Conservation (phyloP, 2,329 filamentous ascomycete genomes). For the Aspergillus bombycis region DNA sequence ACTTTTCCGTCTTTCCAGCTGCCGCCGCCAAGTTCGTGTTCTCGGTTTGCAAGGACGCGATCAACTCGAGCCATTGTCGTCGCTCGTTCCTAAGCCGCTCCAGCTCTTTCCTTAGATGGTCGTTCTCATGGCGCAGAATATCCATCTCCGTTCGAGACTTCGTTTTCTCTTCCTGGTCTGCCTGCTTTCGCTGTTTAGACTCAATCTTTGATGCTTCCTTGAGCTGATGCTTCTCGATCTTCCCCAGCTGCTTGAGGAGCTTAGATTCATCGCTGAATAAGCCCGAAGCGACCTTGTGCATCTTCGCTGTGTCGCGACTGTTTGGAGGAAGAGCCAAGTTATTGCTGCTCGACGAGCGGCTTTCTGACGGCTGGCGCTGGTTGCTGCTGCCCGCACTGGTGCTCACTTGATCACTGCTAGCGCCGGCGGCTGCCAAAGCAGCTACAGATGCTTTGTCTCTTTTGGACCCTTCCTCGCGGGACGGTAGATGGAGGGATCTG, state of each 20-base stretch:
- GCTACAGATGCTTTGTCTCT: conserved; percentile 16
- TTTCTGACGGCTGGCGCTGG: conserved; percentile 9
- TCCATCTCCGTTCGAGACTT: conserved; percentile 49
- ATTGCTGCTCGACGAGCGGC: conserved; percentile 18
- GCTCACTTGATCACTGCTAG: conserved; percentile 22
- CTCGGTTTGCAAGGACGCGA: conserved; percentile 60
- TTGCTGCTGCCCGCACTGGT: conserved; percentile 19
- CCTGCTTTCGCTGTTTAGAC: conserved; percentile 40
- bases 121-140: conserved; percentile 51
- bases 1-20: conserved; percentile 3
- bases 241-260: conserved; percentile 42
- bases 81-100: conserved; percentile 54
- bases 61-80: conserved; percentile 52
- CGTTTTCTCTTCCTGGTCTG: conserved; percentile 48
- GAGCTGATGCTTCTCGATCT: conserved; percentile 45
- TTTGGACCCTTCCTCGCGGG: conserved; percentile 10
- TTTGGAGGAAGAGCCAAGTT: conserved; percentile 14
- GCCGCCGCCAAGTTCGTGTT: conserved; percentile 52
- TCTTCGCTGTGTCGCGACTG: conserved; percentile 26
- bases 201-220: conserved; percentile 47
- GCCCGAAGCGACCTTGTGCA: conserved; percentile 34
- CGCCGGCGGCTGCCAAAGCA: conserved; percentile 18
- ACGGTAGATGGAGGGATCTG: conserved; percentile 29
- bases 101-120: conserved; percentile 51
- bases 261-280: conserved; percentile 40